phyloP scores from a whole-genome alignment of 768 basidiomycete genomes.

The Mrakia blollopis region DNA sequence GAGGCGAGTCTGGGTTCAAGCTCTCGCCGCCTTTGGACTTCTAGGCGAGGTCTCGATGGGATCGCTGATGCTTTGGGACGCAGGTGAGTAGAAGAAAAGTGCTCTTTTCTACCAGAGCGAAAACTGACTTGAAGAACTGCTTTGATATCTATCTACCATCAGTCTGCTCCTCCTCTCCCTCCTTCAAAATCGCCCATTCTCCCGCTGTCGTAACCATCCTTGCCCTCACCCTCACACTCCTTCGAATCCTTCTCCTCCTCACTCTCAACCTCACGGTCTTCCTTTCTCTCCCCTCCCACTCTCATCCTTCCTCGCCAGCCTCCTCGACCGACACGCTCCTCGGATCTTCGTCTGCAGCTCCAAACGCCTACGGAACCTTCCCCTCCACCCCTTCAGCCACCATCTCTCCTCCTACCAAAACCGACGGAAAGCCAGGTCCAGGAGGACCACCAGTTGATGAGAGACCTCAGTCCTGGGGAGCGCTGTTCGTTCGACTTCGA shows the following conservation, averaged over 20 bases:
- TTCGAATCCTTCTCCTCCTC: not conserved
- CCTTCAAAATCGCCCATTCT: not conserved
- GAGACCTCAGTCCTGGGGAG: slow-evolving; percentile 12
- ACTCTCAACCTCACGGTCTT: not conserved
- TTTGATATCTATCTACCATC: not conserved
- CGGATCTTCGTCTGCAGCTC: not conserved
- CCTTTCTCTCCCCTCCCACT: not conserved
- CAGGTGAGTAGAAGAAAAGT: not conserved
- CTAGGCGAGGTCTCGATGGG: slow-evolving; percentile 43
- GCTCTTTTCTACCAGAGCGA: not conserved
- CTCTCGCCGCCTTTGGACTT: slow-evolving; percentile 65
- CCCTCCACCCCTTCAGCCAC: not conserved
- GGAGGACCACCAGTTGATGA: not conserved
- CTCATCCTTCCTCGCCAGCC: not conserved
- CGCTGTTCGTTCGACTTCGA: slow-evolving; percentile 56
- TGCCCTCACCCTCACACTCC: not conserved
- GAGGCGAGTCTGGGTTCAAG: slow-evolving; percentile 33
- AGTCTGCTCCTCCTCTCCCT: not conserved
- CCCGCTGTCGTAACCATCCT: not conserved
- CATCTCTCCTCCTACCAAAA: not conserved
- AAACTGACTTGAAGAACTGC: not conserved
- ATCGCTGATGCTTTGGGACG: not conserved
- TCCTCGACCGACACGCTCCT: not conserved
- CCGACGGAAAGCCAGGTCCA: not conserved
- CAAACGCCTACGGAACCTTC: slow-evolving; percentile 26